phyloP scores from a whole-genome alignment of 768 basidiomycete genomes.

The Inosperma sp. region DNA sequence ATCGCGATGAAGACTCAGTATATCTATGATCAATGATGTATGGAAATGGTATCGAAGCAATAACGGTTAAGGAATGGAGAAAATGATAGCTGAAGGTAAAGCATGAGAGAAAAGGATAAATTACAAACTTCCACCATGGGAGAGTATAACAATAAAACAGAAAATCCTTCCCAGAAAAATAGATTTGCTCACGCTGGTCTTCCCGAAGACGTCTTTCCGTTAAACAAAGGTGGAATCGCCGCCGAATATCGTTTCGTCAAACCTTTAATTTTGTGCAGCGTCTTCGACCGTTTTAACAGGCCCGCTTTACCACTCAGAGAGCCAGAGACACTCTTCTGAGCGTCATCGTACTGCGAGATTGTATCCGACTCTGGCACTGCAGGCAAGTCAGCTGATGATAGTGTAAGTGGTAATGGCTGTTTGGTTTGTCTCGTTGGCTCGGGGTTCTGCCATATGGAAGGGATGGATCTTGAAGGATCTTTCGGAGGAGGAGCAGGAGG shows the following conservation, averaged over 20 bases:
- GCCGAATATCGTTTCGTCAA: conserved; percentile 49
- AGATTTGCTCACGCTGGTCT: conserved; percentile 1
- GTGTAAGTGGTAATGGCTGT: no score
- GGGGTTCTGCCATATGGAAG: conserved; percentile 48
- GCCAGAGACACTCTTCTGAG: neutral
- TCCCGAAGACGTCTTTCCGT: conserved; percentile 15
- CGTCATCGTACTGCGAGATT: neutral
- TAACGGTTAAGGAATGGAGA: neutral
- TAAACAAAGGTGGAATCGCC: conserved; percentile 38
- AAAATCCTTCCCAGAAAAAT: neutral
- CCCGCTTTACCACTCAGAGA: conserved; percentile 6
- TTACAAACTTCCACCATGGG: neutral
- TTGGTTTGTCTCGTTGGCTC: conserved; percentile 31
- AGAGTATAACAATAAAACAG: neutral
- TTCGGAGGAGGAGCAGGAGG: conserved; percentile 20
- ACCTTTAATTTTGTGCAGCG: conserved; percentile 38
- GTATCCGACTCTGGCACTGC: neutral
- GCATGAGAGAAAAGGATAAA: neutral
- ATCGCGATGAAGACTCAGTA: no score
- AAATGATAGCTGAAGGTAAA: neutral
- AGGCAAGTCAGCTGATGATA: neutral
- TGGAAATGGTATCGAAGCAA: neutral
- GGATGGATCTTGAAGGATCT: conserved; percentile 29
- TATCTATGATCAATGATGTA: no score
- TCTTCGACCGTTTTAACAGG: conserved; percentile 22